phyloP scores from a whole-genome alignment of 2,329 filamentous ascomycete species.

The Neonectria punicea region DNA sequence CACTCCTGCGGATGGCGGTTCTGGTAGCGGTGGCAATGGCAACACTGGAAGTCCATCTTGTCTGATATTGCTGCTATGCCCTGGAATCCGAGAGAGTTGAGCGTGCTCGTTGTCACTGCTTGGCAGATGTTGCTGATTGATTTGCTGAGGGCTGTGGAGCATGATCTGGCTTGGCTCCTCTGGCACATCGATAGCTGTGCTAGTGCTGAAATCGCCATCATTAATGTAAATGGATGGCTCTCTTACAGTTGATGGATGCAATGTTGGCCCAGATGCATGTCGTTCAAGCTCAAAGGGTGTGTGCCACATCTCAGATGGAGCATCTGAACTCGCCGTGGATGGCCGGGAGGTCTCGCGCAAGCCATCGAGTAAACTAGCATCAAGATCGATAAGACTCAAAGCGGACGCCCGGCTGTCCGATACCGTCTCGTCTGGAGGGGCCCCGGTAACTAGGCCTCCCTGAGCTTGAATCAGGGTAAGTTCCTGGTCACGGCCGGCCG shows the following conservation, averaged over 20 bases:
- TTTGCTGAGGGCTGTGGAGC: background rate
- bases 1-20: background rate
- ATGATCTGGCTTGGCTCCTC: background rate
- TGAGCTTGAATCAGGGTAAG: background rate
- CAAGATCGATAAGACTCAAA: slow-evolving; percentile 63
- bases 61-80: background rate
- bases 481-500: background rate
- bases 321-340: slow-evolving; percentile 70
- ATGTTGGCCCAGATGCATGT: slow-evolving; percentile 58
- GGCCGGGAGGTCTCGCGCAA: slow-evolving; percentile 63
- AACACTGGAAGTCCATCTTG: background rate
- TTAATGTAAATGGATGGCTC: background rate
- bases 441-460: background rate
- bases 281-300: slow-evolving; percentile 71
- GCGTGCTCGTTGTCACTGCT: background rate
- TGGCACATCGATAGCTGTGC: background rate
- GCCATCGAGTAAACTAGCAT: slow-evolving; percentile 64
- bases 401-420: slow-evolving; percentile 55
- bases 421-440: slow-evolving; percentile 49
- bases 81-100: background rate
- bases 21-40: background rate
- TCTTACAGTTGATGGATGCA: background rate
- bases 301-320: slow-evolving; percentile 64
- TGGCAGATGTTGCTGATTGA: background rate
- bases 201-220: background rate